These are phyloP conservation scores for Trametes polyzona DNA, from an alignment of 1,284 basidiomycete species.

Conservation along the genomic window DNA sequence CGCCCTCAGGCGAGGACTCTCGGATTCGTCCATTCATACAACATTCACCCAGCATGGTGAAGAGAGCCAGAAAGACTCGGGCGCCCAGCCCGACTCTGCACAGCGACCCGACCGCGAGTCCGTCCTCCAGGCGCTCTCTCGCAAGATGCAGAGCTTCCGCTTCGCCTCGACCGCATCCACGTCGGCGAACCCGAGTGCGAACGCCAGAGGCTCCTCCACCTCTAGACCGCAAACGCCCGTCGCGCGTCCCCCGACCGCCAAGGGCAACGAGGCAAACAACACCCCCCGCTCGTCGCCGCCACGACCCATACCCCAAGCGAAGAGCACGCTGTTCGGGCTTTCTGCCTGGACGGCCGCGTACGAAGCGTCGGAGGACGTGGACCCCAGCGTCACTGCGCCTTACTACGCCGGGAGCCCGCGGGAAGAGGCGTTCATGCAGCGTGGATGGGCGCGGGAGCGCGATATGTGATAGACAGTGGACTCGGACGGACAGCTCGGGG, in stretches of 20 bases:
- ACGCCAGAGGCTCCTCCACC: constrained; percentile 4
- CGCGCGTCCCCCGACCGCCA: constrained; percentile 7
- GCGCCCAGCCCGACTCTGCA: constrained; percentile 9
- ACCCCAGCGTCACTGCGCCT: constrained; percentile 8
- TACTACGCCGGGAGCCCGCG: constrained; percentile 28
- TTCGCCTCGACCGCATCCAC: constrained; percentile 19
- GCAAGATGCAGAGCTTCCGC: constrained; percentile 51
- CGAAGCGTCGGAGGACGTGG: constrained; percentile 25
- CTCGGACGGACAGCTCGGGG: not conserved
- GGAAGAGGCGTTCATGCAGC: constrained; percentile 28
- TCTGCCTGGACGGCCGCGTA: constrained; percentile 34
- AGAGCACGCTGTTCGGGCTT: constrained; percentile 27
- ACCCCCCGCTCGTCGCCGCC: constrained; percentile 25
- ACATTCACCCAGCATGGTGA: constrained; percentile 67
- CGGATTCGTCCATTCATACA: constrained; percentile 89
- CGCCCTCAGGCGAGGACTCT: constrained; percentile 78
- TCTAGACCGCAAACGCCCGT: constrained; percentile 23
- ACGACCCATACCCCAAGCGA: constrained; percentile 22
- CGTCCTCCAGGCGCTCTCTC: constrained; percentile 55
- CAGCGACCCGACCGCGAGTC: constrained; percentile 45
- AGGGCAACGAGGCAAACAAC: constrained; percentile 9
- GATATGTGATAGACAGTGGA: constrained; percentile 16
- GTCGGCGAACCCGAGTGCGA: constrained; percentile 8
- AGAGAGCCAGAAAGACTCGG: constrained; percentile 16
- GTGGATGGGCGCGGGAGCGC: constrained; percentile 27